phyloP scores from a whole-genome alignment of 2,329 filamentous ascomycete genomes.

The Aspergillus tamarii region DNA sequence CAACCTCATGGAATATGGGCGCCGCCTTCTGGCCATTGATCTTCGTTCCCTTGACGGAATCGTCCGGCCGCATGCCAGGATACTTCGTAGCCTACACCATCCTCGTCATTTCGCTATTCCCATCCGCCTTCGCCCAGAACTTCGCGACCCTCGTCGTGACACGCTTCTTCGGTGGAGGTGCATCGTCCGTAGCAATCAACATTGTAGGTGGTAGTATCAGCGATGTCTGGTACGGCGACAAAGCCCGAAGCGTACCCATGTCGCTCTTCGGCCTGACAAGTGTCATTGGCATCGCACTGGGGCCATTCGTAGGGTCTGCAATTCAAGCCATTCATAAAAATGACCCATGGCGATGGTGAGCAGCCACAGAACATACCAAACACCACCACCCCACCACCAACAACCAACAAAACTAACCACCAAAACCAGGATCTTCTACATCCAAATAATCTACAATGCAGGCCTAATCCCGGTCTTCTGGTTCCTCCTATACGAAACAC shows the following conservation, averaged over 20 bases:
- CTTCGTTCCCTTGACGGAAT: conserved; percentile 43
- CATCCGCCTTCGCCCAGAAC: conserved; percentile 48
- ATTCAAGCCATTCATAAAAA: conserved; percentile 40
- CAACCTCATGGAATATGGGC: conserved; percentile 41
- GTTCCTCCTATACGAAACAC: conserved; percentile 47
- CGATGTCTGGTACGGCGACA: conserved; percentile 42
- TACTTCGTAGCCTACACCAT: conserved; percentile 48
- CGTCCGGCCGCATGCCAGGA: conserved; percentile 48
- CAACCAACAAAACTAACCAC: no score
- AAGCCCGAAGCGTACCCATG: conserved; percentile 46
- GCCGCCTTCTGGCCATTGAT: conserved; percentile 42
- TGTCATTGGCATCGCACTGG: conserved; percentile 48
- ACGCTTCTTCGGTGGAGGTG: conserved; percentile 49
- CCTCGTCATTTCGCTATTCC: conserved; percentile 46
- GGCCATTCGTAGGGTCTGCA: conserved; percentile 48
- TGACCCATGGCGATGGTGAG: conserved; percentile 44
- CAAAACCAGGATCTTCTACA: conserved; percentile 40
- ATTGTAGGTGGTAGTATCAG: conserved; percentile 42
- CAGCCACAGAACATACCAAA: no score
- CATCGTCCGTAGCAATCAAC: conserved; percentile 48
- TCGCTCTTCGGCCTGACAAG: conserved; percentile 49
- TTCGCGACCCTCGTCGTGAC: conserved; percentile 50
- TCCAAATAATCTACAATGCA: conserved; percentile 49
- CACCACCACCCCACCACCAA: no score
- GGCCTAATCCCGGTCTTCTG: conserved; percentile 46